These are phyloP conservation scores for Testicularia cyperi DNA, from an alignment of 1,284 basidiomycete species.

Conservation along the genomic window DNA sequence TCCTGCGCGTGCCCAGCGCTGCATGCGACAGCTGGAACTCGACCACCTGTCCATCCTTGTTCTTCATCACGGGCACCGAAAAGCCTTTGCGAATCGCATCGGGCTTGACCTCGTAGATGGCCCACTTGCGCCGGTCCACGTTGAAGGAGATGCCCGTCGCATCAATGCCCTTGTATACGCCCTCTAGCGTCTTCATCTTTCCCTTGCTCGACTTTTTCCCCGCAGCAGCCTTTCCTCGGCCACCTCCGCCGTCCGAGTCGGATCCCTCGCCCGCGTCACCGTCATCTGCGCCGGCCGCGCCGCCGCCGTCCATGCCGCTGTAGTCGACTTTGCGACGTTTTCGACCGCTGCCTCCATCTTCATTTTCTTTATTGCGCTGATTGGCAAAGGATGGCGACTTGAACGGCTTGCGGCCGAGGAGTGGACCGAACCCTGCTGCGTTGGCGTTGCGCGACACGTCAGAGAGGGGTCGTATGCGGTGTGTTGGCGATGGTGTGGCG, in stretches of 20 bases:
- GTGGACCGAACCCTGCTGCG: constrained; percentile 47
- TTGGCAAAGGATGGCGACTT: constrained; percentile 48
- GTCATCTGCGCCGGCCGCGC: constrained; percentile 12
- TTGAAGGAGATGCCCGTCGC: constrained; percentile 55
- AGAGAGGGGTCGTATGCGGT: constrained; percentile 12
- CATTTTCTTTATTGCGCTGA: constrained; percentile 19
- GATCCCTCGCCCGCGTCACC: constrained; percentile 34
- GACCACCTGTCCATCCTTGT: constrained; percentile 73
- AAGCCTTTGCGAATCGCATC: constrained; percentile 65
- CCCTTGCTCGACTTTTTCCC: constrained; percentile 30
- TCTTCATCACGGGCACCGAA: constrained; percentile 82
- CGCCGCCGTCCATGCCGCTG: constrained; percentile 46
- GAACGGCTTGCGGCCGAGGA: constrained; percentile 54
- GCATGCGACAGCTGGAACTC: constrained; percentile 70
- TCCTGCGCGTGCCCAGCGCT: constrained; percentile 82
- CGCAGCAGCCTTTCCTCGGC: constrained; percentile 6
- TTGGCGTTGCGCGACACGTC: constrained; percentile 39
- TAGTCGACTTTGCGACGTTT: constrained; percentile 57
- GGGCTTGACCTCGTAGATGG: constrained; percentile 46
- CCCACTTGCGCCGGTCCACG: constrained; percentile 51
- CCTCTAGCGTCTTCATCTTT: constrained; percentile 44
- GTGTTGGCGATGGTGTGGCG: too few species aligned
- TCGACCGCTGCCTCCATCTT: constrained; percentile 20
- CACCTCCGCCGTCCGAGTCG: constrained; percentile 15
- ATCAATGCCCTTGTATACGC: constrained; percentile 56